A percentile compares a stretch with the other conserved stretches of the same genome.
Conservation (phyloP, 73 alveolate species). For the Paraurostyla sp. region DNA sequence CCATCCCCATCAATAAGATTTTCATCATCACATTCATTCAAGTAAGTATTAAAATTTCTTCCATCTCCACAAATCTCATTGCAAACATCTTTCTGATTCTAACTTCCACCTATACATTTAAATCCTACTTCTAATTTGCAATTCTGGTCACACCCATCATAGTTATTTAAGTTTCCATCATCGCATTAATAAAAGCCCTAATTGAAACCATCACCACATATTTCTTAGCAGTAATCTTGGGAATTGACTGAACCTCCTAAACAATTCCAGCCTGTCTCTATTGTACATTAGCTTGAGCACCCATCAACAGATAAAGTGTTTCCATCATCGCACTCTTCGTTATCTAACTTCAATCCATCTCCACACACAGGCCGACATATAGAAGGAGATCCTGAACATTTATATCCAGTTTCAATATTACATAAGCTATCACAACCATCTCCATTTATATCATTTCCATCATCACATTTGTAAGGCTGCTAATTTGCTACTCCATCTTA, state of each 20-base stretch:
- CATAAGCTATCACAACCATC: conserved; percentile 44
- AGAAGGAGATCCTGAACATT: conserved; percentile 16
- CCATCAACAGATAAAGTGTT: conserved; percentile 1
- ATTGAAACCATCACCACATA: conserved; percentile 42
- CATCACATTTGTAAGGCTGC: conserved; percentile 28
- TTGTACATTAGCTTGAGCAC: background rate
- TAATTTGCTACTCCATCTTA: conserved; percentile 3
- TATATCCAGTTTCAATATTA: conserved; percentile 36
- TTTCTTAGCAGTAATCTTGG: conserved; percentile 40
- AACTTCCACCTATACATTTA: conserved; percentile 60
- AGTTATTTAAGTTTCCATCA: conserved; percentile 47
- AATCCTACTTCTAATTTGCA: conserved; percentile 63
- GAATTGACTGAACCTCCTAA: background rate
- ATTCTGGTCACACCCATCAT: conserved; percentile 45
- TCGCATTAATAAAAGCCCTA: conserved; percentile 40
- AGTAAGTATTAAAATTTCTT: background rate
- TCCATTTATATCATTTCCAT: conserved; percentile 39
- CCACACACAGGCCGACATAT: conserved; percentile 62
- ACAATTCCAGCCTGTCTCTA: conserved; percentile 31
- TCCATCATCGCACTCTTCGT: conserved; percentile 36
- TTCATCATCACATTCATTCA: conserved; percentile 41
- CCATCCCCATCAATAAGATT: conserved; percentile 32
- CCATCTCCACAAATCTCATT: conserved; percentile 69
- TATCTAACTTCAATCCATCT: conserved; percentile 51
- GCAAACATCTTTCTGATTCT: conserved; percentile 32